Conservation (phyloP, 371 early-diverging fungal species). For the Lichtheimia ramosa region DNA sequence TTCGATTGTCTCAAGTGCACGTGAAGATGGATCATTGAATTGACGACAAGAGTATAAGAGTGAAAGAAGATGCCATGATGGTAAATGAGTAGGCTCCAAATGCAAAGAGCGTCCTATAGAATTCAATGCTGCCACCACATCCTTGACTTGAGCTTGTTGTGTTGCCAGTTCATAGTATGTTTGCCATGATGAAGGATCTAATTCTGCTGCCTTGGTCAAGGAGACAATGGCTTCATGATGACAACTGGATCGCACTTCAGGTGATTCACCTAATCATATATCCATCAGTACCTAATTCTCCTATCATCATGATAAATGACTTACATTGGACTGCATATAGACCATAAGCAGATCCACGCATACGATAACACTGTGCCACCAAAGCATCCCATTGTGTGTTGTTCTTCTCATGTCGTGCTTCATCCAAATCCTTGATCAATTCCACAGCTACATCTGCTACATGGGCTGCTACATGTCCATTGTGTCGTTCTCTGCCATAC, state of each 20-base stretch:
- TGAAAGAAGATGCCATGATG: conserved; percentile 86
- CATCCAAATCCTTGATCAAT: neutral
- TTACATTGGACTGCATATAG: conserved; percentile 58
- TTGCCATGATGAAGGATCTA: conserved; percentile 54
- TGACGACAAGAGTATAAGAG: conserved; percentile 64
- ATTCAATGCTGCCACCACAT: conserved; percentile 62
- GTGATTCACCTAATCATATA: conserved; percentile 29
- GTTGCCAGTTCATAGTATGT: conserved; percentile 75
- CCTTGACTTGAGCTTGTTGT: conserved; percentile 78
- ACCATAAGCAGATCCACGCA: conserved; percentile 61
- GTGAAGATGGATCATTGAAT: conserved; percentile 14
- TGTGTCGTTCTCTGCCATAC: conserved; percentile 39
- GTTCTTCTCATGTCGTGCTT: neutral
- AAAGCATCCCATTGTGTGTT: neutral
- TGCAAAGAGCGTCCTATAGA: conserved; percentile 61
- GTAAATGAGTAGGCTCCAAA: conserved; percentile 58
- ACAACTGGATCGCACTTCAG: conserved; percentile 59
- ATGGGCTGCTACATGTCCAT: conserved; percentile 36
- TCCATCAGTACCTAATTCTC: no score
- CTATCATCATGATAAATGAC: neutral
- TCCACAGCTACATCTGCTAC: conserved; percentile 39
- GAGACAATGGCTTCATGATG: conserved; percentile 63
- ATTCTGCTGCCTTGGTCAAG: neutral
- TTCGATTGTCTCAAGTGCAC: conserved; percentile 71
- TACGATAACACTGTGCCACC: conserved; percentile 41